Conservation (phyloP, 1,139 yeast species). For the Pneumocystis oryctolagi region DNA sequence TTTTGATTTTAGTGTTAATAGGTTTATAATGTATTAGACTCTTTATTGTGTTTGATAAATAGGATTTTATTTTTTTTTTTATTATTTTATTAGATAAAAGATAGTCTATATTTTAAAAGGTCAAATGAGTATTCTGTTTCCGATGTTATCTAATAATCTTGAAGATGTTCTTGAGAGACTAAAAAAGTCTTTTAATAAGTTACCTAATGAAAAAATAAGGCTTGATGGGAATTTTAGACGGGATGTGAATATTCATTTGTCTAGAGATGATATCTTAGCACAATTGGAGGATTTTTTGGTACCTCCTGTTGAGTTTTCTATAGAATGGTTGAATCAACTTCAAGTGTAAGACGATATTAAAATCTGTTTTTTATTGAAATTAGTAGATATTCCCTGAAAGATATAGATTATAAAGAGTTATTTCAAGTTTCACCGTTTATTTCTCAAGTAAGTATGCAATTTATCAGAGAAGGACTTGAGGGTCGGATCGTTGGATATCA, state of each 20-base stretch:
- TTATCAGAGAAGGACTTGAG: constrained; percentile 49
- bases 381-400: background rate
- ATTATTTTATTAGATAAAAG: background rate
- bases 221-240: background rate
- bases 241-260: constrained; percentile 8
- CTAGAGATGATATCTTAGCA: background rate
- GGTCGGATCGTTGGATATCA: constrained; percentile 51
- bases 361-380: background rate
- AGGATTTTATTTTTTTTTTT: background rate
- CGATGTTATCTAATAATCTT: constrained; percentile 16
- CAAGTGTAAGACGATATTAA: constrained; percentile 20
- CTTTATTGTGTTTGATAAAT: too few relatives aligned
- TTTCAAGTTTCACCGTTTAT: constrained; percentile 26
- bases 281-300: constrained; percentile 18
- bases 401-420: constrained; percentile 22
- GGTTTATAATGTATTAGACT: background rate
- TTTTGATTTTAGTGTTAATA: too few relatives aligned
- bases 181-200: background rate
- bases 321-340: constrained; percentile 24
- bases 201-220: background rate
- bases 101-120: background rate
- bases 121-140: background rate
- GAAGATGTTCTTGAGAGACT: constrained; percentile 5
- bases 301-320: constrained; percentile 22
- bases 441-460: constrained; percentile 29